Conservation (phyloP, 495 filamentous ascomycete species). For the Poronia punctata region DNA sequence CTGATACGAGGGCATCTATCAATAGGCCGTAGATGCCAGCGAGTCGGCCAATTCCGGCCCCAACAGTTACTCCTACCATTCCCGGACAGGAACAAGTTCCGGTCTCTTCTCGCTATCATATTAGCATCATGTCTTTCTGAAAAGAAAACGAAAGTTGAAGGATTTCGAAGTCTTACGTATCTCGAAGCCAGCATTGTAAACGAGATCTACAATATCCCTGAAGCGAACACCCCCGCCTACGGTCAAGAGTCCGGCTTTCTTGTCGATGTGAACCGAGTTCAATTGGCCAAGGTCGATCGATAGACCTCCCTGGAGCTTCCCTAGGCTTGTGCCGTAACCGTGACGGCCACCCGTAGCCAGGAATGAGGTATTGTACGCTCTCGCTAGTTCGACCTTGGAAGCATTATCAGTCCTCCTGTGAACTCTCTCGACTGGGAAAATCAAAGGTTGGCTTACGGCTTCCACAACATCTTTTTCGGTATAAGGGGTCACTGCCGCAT, state of each 20-base stretch:
- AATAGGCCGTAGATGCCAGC: slow-evolving; percentile 31
- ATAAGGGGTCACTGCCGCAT: no score
- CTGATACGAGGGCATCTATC: slow-evolving; percentile 27
- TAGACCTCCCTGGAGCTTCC: slow-evolving; percentile 2
- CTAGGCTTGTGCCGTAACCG: slow-evolving; percentile 10
- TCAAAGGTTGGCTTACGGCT: no score
- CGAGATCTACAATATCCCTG: slow-evolving; percentile 12
- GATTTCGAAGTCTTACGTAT: slow-evolving; percentile 18
- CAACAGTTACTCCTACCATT: slow-evolving; percentile 30
- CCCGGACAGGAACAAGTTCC: no score
- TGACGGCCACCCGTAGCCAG: slow-evolving; percentile 25
- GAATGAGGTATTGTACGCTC: slow-evolving; percentile 15
- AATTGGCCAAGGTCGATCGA: slow-evolving; percentile 24
- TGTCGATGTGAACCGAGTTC: slow-evolving; percentile 14
- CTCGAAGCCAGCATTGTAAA: slow-evolving; percentile 19
- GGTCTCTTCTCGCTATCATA: no score
- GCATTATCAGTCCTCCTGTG: no score
- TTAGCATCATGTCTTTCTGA: no score
- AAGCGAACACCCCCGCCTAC: slow-evolving; percentile 16
- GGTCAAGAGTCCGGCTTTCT: slow-evolving; percentile 10
- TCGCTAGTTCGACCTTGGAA: slow-evolving; percentile 9
- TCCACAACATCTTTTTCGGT: no score
- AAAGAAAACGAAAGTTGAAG: accelerated
- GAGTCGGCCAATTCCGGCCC: slow-evolving; percentile 31
- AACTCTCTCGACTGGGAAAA: no score